Evolutionary conservation across 2,329 filamentous ascomycete genomes (phyloP).

Genomic region (Paramyrothecium roridum): DNA sequence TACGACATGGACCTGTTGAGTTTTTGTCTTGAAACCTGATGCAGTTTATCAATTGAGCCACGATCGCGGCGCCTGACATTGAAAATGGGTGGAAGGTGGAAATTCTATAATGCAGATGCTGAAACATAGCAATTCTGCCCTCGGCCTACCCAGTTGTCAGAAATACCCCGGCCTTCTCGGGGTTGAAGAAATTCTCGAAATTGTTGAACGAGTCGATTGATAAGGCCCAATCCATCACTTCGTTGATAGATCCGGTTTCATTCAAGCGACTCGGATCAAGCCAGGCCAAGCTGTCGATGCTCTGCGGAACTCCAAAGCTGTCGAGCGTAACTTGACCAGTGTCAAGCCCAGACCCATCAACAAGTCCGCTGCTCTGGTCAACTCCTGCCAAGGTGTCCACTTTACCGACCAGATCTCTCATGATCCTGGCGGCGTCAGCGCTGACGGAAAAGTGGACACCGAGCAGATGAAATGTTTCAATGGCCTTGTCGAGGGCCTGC

Average conservation of each 20-base stretch:
- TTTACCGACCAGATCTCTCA: conserved; percentile 16
- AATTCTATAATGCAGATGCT: too few relatives aligned
- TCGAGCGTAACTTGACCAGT: background rate
- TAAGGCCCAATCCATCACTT: conserved; percentile 23
- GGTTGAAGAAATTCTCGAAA: conserved; percentile 16
- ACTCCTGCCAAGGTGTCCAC: conserved; percentile 11
- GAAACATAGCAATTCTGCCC: too few relatives aligned
- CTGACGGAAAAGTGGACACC: conserved; percentile 36
- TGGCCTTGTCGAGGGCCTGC: conserved; percentile 29
- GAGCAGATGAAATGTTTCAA: conserved; percentile 31
- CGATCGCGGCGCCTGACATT: too few relatives aligned
- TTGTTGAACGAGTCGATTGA: conserved; percentile 22
- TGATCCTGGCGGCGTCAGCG: conserved; percentile 34
- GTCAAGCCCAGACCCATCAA: background rate
- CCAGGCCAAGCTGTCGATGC: conserved; percentile 13
- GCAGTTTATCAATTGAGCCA: too few relatives aligned
- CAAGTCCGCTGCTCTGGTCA: conserved; percentile 1
- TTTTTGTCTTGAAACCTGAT: too few relatives aligned
- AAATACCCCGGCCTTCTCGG: background rate
- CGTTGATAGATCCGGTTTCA: conserved; percentile 9
- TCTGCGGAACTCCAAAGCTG: background rate
- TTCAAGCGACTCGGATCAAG: conserved; percentile 14
- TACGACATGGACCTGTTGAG: too few relatives aligned
- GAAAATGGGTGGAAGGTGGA: too few relatives aligned
- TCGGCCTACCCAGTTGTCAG: too few relatives aligned